Conservation (phyloP, 2,329 filamentous ascomycete genomes). For the Fusarium sp. region DNA sequence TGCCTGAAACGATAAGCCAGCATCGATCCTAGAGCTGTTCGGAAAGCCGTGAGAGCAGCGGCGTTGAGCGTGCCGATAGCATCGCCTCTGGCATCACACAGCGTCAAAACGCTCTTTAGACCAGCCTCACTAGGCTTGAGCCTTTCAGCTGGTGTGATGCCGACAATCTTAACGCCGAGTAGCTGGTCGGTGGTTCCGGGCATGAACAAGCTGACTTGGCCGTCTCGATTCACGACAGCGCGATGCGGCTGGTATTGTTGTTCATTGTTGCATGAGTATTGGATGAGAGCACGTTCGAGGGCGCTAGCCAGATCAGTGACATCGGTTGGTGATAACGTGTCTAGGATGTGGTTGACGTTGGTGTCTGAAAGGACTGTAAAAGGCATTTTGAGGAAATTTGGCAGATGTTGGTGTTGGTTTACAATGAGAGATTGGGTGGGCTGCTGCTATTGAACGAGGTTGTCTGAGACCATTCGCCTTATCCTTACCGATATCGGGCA, state of each 20-base stretch:
- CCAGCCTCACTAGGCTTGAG: conserved; percentile 18
- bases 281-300: conserved; percentile 40
- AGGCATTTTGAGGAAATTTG: conserved; percentile 17
- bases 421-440: too few relatives aligned
- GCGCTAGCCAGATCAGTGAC: conserved; percentile 31
- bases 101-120: conserved; percentile 65
- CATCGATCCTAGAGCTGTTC: conserved; percentile 74
- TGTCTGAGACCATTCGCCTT: background rate
- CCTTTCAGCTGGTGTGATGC: conserved; percentile 47
- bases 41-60: conserved; percentile 76
- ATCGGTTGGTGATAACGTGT: conserved; percentile 34
- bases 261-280: conserved; percentile 72
- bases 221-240: conserved; percentile 71
- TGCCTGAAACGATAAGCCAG: conserved; percentile 63
- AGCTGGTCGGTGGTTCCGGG: conserved; percentile 71
- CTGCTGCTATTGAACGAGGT: too few relatives aligned
- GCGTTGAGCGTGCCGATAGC: conserved; percentile 75
- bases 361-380: conserved; percentile 46
- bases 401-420: too few relatives aligned
- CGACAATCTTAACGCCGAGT: conserved; percentile 74
- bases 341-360: conserved; percentile 43
- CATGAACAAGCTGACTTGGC: conserved; percentile 75
- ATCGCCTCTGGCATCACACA: conserved; percentile 69
- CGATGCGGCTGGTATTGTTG: conserved; percentile 72
- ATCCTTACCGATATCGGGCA: conserved; percentile 6